A percentile compares a stretch with the other conserved stretches of the same genome.
Conservation (phyloP, 2,329 filamentous ascomycete genomes). For the Pseudopyricularia cyperi region DNA sequence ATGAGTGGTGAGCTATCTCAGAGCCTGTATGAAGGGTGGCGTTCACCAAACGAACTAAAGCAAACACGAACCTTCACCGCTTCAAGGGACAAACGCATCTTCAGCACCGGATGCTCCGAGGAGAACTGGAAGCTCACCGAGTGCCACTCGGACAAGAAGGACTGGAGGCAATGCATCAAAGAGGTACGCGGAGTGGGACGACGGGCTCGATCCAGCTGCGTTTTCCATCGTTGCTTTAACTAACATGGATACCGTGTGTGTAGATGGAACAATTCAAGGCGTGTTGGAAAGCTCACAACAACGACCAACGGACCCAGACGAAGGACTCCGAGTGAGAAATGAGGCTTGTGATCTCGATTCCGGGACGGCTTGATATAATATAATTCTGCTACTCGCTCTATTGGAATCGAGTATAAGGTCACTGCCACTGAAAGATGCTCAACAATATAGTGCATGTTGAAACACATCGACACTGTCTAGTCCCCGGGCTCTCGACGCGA, state of each 20-base stretch:
- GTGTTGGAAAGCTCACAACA: slow-evolving; percentile 86
- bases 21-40: neutral
- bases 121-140: slow-evolving; percentile 88
- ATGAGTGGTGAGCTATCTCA: slow-evolving; percentile 62
- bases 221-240: neutral
- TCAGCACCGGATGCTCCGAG: slow-evolving; percentile 83
- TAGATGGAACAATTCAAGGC: slow-evolving; percentile 83
- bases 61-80: neutral
- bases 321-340: slow-evolving; percentile 42
- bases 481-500: neutral
- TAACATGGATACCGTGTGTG: neutral
- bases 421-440: too few species aligned
- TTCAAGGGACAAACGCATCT: slow-evolving; percentile 92
- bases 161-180: slow-evolving; percentile 78
- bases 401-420: too few species aligned
- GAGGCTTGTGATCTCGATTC: neutral
- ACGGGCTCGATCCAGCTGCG: neutral
- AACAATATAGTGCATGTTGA: too few species aligned
- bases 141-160: slow-evolving; percentile 91
- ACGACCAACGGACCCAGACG: slow-evolving; percentile 66
- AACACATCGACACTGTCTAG: too few species aligned
- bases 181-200: slow-evolving; percentile 44
- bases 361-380: neutral
- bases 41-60: neutral
- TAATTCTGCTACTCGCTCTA: neutral